Base-by-base conservation (phyloP, 202 grass and related monocot species). In the Brachypodium distachyon region DNA sequence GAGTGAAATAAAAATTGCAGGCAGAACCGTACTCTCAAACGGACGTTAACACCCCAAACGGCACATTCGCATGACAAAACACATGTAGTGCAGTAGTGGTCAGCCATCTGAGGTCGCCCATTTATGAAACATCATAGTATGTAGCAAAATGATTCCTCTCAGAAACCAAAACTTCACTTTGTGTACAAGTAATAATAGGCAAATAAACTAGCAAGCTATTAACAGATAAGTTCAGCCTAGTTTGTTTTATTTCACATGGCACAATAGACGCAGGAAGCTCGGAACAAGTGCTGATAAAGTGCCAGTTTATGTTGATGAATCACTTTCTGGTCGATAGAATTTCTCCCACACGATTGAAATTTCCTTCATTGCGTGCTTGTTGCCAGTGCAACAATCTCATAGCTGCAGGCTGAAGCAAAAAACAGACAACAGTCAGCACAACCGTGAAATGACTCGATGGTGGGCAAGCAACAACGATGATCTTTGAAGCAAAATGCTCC, bases 331-430 rank as follows among this genome's bases (percentile, higher is more conserved):
- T 16, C 39, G 6, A 71, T 71, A 31, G 41, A 10, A 38, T 34
- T 6, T 2, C 13, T 13, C 54, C 9, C 36, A 5, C 25, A 71
- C 0, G 14, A 34, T 7, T 51, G 28, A 1, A 1, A 2, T 72
- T 70, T 14, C 10, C 64, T 58, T 81, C 55, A 88, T 76, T 76
- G 69, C 47, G 46, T 41, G 10, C 53, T 76, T 41, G 12, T 22
- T 26, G 48, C 48, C 32, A 76, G 6, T 13, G 68, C 16, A 44
- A 47, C 56, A 12, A 88, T 41, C 86, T 88, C 64, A 9, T 81
- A 88, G 39, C 48, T 71, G 56, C 86, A 88, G 41, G 77, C 86
- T 88, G 86, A 22, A n/a, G n/a, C n/a, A n/a, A n/a, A n/a, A n/a
- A n/a, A 80, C 41, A 65, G 36, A 56, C 13, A 27, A 14, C 33